A percentile compares a stretch with the other conserved stretches of the same genome.
These are phyloP conservation scores for Asterochloris erici DNA, from an alignment of 139 green algal genomes.

Conservation along the genomic window DNA sequence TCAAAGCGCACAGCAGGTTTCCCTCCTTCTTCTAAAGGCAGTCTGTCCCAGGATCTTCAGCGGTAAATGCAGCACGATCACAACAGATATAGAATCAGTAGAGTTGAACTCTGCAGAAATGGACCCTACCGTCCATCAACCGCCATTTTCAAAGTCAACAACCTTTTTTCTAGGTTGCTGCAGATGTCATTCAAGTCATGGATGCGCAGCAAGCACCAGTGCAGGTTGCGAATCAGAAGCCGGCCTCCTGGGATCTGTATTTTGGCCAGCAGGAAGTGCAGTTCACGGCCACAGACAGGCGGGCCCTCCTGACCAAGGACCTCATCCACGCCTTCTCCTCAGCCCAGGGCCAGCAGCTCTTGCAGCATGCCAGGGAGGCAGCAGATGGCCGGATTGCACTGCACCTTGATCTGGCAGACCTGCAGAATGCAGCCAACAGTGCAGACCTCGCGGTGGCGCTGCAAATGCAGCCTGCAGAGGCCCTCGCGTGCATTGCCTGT, in stretches of 20 bases:
- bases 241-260: slow-evolving; percentile 37
- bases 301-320: slow-evolving; percentile 37
- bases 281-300: slow-evolving; percentile 36
- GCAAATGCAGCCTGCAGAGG: slow-evolving; percentile 49
- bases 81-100: too few species aligned
- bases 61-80: too few species aligned
- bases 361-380: not conserved
- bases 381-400: slow-evolving; percentile 4
- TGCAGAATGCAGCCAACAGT: slow-evolving; percentile 22
- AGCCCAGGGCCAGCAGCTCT: slow-evolving; percentile 26
- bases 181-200: too few species aligned
- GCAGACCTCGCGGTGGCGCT: slow-evolving; percentile 54
- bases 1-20: too few species aligned
- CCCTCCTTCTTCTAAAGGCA: too few species aligned
- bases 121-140: too few species aligned
- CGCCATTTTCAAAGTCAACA: too few species aligned
- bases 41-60: too few species aligned
- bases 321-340: slow-evolving; percentile 23
- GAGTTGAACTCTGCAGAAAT: too few species aligned
- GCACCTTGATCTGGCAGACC: slow-evolving; percentile 32
- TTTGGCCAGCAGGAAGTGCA: slow-evolving; percentile 22
- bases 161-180: too few species aligned
- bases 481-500: slow-evolving; percentile 47
- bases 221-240: not conserved
- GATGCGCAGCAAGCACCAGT: too few species aligned